Evolutionary conservation across 768 basidiomycete species (phyloP).

Genomic region (Russula vinacea): DNA sequence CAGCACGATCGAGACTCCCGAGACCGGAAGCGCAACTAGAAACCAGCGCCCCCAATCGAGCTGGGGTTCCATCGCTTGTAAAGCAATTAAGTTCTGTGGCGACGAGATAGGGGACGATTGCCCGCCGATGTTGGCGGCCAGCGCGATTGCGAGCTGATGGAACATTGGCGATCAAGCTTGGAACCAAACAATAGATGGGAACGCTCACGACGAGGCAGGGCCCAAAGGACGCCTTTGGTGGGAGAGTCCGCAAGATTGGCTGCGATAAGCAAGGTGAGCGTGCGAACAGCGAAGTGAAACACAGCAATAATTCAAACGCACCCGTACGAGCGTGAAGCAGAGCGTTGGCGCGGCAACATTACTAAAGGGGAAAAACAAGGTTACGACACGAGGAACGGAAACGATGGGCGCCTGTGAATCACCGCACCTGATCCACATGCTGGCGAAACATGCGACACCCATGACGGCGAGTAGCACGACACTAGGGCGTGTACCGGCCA

Average conservation of each 20-base stretch:
- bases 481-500: slow-evolving; percentile 85
- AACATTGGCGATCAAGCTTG: slow-evolving; percentile 7
- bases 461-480: slow-evolving; percentile 91
- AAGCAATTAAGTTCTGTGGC: slow-evolving; percentile 93
- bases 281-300: slow-evolving; percentile 14
- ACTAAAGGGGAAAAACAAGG: slow-evolving; percentile 40
- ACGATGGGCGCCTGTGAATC: slow-evolving; percentile 1
- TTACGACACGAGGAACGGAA: slow-evolving; percentile 5
- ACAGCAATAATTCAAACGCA: slow-evolving; percentile 39
- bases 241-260: slow-evolving; percentile 92
- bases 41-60: slow-evolving; percentile 95
- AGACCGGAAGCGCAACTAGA: slow-evolving; percentile 88
- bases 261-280: slow-evolving; percentile 36
- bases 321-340: slow-evolving; percentile 93
- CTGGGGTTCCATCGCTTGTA: slow-evolving; percentile 79
- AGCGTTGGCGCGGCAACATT: slow-evolving; percentile 98
- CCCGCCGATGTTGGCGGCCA: slow-evolving; percentile 98
- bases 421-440: slow-evolving; percentile 94
- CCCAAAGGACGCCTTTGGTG: slow-evolving; percentile 80
- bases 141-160: slow-evolving; percentile 83
- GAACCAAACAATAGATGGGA: neutral
- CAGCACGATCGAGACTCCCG: slow-evolving; percentile 75
- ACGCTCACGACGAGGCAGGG: slow-evolving; percentile 86
- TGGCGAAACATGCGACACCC: slow-evolving; percentile 95
- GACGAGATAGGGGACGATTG: slow-evolving; percentile 97